phyloP scores from a whole-genome alignment of 768 basidiomycete species.

The Russula compacta region DNA sequence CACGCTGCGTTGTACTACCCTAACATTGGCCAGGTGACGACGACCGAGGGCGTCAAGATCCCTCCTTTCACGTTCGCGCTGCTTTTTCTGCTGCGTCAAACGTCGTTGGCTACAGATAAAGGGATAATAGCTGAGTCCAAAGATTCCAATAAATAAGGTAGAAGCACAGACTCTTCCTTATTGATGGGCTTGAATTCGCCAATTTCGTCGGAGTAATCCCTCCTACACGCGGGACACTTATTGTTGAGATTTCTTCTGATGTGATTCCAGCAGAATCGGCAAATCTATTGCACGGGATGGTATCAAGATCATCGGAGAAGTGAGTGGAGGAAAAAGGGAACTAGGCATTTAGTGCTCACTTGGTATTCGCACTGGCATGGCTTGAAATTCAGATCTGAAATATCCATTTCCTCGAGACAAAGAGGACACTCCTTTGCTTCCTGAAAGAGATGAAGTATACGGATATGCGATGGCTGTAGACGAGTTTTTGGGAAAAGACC shows the following conservation, averaged over 20 bases:
- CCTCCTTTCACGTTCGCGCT: conserved; percentile 89
- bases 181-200: conserved; percentile 94
- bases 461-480: neutral
- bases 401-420: conserved; percentile 98
- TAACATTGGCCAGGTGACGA: conserved; percentile 81
- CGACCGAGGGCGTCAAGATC: conserved; percentile 83
- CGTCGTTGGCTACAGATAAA: conserved; percentile 75
- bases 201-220: conserved; percentile 84
- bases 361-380: conserved; percentile 99
- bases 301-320: conserved; percentile 8
- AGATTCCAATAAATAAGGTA: neutral
- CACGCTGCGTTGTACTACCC: conserved; percentile 93
- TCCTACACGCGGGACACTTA: conserved; percentile 91
- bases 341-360: conserved; percentile 35
- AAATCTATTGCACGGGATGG: conserved; percentile 53
- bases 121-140: conserved; percentile 6
- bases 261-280: conserved; percentile 98
- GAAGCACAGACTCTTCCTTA: conserved; percentile 76
- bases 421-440: conserved; percentile 97
- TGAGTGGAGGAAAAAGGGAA: neutral
- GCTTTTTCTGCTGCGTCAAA: conserved; percentile 90
- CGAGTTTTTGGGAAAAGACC: conserved; percentile 23
- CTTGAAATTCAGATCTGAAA: conserved; percentile 98
- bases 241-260: conserved; percentile 94
- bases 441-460: conserved; percentile 32